Percentiles rank a stretch among this genome's conserved stretches.
Conservation (phyloP, 345 rosid species). For the Eutrema heterophyllum region DNA sequence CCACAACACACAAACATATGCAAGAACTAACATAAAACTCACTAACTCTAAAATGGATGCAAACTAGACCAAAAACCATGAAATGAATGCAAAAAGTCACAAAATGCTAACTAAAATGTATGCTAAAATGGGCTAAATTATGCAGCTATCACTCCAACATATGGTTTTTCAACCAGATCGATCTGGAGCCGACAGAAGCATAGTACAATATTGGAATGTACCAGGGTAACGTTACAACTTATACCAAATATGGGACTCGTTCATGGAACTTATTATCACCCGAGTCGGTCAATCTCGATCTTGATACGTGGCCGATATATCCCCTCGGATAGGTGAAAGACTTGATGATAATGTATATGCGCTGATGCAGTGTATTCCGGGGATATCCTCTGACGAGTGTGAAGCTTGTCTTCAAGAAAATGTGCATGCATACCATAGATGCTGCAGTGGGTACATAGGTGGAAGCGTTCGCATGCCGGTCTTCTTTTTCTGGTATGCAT, state of each 20-base stretch:
- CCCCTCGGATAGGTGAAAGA: neutral
- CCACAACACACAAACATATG: no score
- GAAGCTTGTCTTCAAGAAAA: neutral
- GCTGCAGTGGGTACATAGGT: neutral
- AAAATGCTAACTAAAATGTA: no score
- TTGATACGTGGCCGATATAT: neutral
- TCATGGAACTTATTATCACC: no score
- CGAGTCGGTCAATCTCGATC: neutral
- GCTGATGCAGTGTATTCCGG: conserved; percentile 16
- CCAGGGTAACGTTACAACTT: no score
- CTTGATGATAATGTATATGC: neutral
- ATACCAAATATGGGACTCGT: no score
- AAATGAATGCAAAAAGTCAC: no score
- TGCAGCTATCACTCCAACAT: conserved; percentile 36
- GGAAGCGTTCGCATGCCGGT: neutral
- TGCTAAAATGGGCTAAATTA: no score
- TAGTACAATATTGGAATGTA: no score
- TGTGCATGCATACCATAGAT: neutral
- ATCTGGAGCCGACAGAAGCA: neutral
- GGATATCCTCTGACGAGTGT: neutral
- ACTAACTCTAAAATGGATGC: no score
- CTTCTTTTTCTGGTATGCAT: conserved; percentile 7
- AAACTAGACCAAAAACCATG: no score
- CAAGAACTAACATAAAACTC: no score
- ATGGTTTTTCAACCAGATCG: neutral